A percentile compares a stretch with the other conserved stretches of the same genome.
phyloP scores from a whole-genome alignment of 352 stramenopile genomes.

The Pythium grandisporangium region DNA sequence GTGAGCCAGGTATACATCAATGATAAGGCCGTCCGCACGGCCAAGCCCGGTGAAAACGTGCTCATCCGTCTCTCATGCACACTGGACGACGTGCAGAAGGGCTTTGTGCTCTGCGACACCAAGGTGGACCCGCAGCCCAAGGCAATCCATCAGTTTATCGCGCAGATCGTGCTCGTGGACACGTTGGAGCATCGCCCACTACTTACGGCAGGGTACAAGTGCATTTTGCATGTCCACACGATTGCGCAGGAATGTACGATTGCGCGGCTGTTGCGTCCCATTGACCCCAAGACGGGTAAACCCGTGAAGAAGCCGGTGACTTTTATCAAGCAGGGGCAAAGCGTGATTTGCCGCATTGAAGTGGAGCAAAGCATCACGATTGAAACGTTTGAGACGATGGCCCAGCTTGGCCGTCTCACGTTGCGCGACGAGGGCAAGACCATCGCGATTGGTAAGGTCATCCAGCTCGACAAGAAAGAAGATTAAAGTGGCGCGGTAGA shows the following conservation, averaged over 20 bases:
- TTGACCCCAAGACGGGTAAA: slow-evolving; percentile 88
- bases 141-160: slow-evolving; percentile 78
- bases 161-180: slow-evolving; percentile 94
- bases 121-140: slow-evolving; percentile 39
- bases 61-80: slow-evolving; percentile 90
- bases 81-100: slow-evolving; percentile 81
- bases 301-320: slow-evolving; percentile 88
- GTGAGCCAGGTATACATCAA: slow-evolving; percentile 88
- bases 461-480: slow-evolving; percentile 85
- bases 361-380: slow-evolving; percentile 91
- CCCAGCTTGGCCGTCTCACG: slow-evolving; percentile 96
- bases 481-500: slow-evolving; percentile 3
- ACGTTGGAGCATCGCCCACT: slow-evolving; percentile 95
- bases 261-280: slow-evolving; percentile 84
- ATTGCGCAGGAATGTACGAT: slow-evolving; percentile 94
- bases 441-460: slow-evolving; percentile 97
- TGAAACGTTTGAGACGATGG: slow-evolving; percentile 93
- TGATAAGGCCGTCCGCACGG: slow-evolving; percentile 89
- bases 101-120: slow-evolving; percentile 91
- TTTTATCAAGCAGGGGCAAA: slow-evolving; percentile 95
- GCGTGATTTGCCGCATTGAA: slow-evolving; percentile 91
- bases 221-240: slow-evolving; percentile 97
- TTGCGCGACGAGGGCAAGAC: slow-evolving; percentile 98
- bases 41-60: slow-evolving; percentile 98
- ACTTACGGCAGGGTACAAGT: slow-evolving; percentile 96